phyloP scores from a whole-genome alignment of 805 yeast species.

The Saccharomyces mikatae region DNA sequence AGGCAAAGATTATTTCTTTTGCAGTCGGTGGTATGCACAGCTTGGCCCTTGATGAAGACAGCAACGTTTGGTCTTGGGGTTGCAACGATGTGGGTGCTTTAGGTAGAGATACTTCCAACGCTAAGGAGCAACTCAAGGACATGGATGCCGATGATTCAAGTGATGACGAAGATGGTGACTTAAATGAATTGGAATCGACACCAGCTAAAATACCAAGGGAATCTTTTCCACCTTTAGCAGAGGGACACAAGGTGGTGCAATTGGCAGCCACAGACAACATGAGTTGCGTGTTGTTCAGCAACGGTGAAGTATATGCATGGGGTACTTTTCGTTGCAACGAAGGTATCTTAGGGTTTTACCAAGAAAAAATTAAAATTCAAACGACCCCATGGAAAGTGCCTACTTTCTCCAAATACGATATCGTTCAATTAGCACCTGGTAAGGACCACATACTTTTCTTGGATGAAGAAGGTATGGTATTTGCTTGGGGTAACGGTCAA shows the following conservation, averaged over 20 bases:
- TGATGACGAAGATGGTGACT: conserved; percentile 67
- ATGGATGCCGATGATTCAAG: conserved; percentile 51
- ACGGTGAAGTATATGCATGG: conserved; percentile 94
- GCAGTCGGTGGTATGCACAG: conserved; percentile 97
- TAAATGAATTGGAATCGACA: conserved; percentile 83
- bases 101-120: conserved; percentile 75
- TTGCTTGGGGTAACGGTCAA: conserved; percentile 97
- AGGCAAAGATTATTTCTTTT: conserved; percentile 68
- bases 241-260: conserved; percentile 55
- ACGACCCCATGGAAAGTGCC: conserved; percentile 55
- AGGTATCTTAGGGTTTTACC: conserved; percentile 75
- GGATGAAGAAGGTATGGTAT: conserved; percentile 77
- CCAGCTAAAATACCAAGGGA: conserved; percentile 61
- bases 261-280: conserved; percentile 88
- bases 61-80: conserved; percentile 97
- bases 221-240: conserved; percentile 51
- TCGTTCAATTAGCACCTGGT: conserved; percentile 82
- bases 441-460: conserved; percentile 86
- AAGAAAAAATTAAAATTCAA: conserved; percentile 57
- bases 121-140: conserved; percentile 57
- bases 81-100: conserved; percentile 86
- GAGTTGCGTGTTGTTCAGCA: conserved; percentile 68
- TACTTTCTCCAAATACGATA: conserved; percentile 42
- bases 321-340: conserved; percentile 94
- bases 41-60: conserved; percentile 67